Evolutionary conservation across 73 alveolate species (phyloP).

Genomic region (Paramecium tetraurelia): DNA sequence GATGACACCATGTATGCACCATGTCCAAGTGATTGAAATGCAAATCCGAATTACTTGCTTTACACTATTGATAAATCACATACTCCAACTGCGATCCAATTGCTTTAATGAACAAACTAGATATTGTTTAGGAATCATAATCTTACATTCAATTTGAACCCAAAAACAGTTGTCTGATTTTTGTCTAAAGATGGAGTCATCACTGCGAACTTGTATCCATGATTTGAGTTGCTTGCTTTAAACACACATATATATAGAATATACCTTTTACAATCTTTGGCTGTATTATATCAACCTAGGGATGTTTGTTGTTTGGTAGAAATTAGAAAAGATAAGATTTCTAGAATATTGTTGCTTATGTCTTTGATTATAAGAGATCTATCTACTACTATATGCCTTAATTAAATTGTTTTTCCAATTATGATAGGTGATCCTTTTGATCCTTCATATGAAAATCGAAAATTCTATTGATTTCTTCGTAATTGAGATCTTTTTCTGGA

Average conservation of each 20-base stretch:
- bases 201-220: constrained; percentile 27
- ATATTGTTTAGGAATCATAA: not conserved
- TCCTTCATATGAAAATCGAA: constrained; percentile 27
- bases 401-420: not conserved
- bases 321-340: not conserved
- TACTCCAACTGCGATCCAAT: constrained; percentile 28
- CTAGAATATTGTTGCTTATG: not conserved
- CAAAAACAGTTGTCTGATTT: not conserved
- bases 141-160: not conserved
- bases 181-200: constrained; percentile 21
- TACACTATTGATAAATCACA: constrained; percentile 14
- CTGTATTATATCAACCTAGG: not conserved
- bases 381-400: not conserved
- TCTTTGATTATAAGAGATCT: not conserved
- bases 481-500: not conserved
- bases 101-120: constrained; percentile 31
- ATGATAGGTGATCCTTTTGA: not conserved
- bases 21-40: constrained; percentile 19
- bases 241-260: not conserved
- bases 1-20: constrained; percentile 33
- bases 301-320: not conserved
- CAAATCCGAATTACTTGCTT: not conserved
- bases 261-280: not conserved
- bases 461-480: not conserved
- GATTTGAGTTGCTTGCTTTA: not conserved